Percentiles rank a stretch among this genome's conserved stretches.
phyloP scores from a whole-genome alignment of 225 moss, liverwort and hornwort species.

The Polytrichum commune region DNA sequence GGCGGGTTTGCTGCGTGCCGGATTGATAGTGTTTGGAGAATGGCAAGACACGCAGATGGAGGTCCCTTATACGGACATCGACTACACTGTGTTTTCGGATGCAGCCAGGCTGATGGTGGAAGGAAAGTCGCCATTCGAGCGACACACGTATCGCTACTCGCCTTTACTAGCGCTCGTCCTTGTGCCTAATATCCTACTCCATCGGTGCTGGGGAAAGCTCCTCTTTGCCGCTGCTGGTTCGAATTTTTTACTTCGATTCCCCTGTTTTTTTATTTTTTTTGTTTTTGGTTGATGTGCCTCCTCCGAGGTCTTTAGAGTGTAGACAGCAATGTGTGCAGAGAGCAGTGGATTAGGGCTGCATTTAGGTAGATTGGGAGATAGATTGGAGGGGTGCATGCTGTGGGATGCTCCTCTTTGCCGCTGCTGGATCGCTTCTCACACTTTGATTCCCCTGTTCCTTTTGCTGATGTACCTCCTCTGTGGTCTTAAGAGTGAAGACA shows the following conservation, averaged over 20 bases:
- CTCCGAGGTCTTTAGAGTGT: too few species aligned
- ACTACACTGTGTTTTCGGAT: conserved; percentile 93
- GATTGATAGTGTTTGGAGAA: conserved; percentile 73
- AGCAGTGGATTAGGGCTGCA: too few species aligned
- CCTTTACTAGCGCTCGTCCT: conserved; percentile 80
- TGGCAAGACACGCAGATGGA: conserved; percentile 92
- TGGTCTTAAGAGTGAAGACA: too few species aligned
- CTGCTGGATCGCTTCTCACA: too few species aligned
- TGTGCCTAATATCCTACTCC: conserved; percentile 67
- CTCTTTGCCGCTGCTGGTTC: conserved; percentile 78
- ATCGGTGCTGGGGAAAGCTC: conserved; percentile 94
- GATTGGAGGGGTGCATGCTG: too few species aligned
- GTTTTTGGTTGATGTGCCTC: too few species aligned
- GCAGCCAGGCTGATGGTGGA: conserved; percentile 70
- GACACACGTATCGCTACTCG: conserved; percentile 87
- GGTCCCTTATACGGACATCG: conserved; percentile 89
- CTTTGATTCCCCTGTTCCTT: too few species aligned
- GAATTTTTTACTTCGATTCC: neutral
- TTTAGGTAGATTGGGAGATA: too few species aligned
- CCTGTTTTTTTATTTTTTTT: too few species aligned
- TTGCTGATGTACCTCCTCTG: too few species aligned
- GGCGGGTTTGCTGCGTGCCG: conserved; percentile 64
- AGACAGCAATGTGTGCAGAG: too few species aligned
- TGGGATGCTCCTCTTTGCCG: too few species aligned
- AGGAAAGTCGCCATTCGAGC: conserved; percentile 79